Evolutionary conservation across 495 filamentous ascomycete species (phyloP).

Genomic region (Astrothelium subdiscretum): DNA sequence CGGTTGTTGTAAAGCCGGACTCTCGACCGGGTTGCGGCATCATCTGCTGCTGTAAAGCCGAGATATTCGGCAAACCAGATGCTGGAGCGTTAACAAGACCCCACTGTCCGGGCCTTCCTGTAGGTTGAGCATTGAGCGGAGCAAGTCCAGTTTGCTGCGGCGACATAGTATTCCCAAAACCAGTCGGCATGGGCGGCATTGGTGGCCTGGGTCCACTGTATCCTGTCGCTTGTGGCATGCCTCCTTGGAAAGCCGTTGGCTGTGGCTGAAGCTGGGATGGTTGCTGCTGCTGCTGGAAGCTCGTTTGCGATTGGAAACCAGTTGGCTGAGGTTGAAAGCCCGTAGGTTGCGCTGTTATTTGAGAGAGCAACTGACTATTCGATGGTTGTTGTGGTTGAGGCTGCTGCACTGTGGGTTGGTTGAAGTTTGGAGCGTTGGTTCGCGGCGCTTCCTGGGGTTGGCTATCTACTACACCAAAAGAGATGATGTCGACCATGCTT

Average conservation of each 20-base stretch:
- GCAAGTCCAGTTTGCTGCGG: slow-evolving; percentile 49
- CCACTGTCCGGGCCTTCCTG: slow-evolving; percentile 93
- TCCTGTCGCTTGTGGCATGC: slow-evolving; percentile 47
- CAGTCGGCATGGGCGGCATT: slow-evolving; percentile 90
- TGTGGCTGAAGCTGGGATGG: slow-evolving; percentile 26
- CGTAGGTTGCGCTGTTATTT: slow-evolving; percentile 52
- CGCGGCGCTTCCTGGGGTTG: slow-evolving; percentile 38
- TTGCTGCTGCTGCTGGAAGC: slow-evolving; percentile 36
- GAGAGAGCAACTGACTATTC: slow-evolving; percentile 64
- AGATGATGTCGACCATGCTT: slow-evolving; percentile 99
- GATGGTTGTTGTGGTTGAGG: slow-evolving; percentile 69
- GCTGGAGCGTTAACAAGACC: slow-evolving; percentile 90
- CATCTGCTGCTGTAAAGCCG: slow-evolving; percentile 86
- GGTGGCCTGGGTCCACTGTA: slow-evolving; percentile 73
- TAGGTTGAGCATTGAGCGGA: slow-evolving; percentile 84
- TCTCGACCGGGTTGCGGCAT: slow-evolving; percentile 96
- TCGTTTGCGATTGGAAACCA: slow-evolving; percentile 33
- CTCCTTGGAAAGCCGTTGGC: slow-evolving; percentile 23
- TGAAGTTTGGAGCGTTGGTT: slow-evolving; percentile 74
- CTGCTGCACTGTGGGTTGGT: slow-evolving; percentile 67
- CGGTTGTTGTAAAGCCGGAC: slow-evolving; percentile 77
- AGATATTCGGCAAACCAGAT: slow-evolving; percentile 83
- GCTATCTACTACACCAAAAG: slow-evolving; percentile 81
- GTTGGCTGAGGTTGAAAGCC: slow-evolving; percentile 45
- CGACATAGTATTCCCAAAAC: slow-evolving; percentile 53